phyloP scores from a whole-genome alignment of 257 asterid species.

The Solanum gracilifrons region DNA sequence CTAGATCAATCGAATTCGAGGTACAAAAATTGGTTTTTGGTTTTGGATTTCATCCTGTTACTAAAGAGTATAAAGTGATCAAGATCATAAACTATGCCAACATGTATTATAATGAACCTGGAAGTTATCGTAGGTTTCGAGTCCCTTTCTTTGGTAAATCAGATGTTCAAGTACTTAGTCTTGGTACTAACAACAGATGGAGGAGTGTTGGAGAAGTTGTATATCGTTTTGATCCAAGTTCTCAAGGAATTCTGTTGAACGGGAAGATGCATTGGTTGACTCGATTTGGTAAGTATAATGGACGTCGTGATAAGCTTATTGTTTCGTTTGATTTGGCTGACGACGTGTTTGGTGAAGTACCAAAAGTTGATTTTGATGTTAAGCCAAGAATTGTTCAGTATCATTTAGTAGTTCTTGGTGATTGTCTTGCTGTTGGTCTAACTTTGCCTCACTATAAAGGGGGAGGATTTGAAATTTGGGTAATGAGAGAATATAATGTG shows the following conservation, averaged over 20 bases:
- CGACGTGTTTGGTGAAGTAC: slow-evolving; percentile 6
- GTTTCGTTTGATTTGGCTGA: slow-evolving; percentile 15
- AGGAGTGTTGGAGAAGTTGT: slow-evolving; percentile 2
- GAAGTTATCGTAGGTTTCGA: neutral
- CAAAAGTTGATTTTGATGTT: neutral
- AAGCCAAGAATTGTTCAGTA: neutral
- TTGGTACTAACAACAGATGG: neutral
- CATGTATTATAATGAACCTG: neutral
- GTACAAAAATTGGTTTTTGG: slow-evolving; percentile 19
- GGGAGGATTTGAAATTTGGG: slow-evolving; percentile 11
- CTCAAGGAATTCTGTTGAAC: neutral
- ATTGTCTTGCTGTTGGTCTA: slow-evolving; percentile 8
- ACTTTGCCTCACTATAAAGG: neutral
- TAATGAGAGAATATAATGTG: slow-evolving; percentile 16
- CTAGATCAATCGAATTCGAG: slow-evolving; percentile 7
- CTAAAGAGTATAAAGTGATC: slow-evolving; percentile 31
- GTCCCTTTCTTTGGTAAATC: neutral
- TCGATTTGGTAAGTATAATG: neutral
- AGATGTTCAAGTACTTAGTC: slow-evolving; percentile 15
- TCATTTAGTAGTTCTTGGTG: slow-evolving; percentile 21
- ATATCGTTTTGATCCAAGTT: neutral
- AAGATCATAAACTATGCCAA: slow-evolving; percentile 21
- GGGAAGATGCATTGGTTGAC: slow-evolving; percentile 2
- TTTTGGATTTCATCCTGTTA: slow-evolving; percentile 7
- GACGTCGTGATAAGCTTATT: neutral